Base-by-base conservation (phyloP, 164 flowering plant species). In the Magnolia kwangsiensis region DNA sequence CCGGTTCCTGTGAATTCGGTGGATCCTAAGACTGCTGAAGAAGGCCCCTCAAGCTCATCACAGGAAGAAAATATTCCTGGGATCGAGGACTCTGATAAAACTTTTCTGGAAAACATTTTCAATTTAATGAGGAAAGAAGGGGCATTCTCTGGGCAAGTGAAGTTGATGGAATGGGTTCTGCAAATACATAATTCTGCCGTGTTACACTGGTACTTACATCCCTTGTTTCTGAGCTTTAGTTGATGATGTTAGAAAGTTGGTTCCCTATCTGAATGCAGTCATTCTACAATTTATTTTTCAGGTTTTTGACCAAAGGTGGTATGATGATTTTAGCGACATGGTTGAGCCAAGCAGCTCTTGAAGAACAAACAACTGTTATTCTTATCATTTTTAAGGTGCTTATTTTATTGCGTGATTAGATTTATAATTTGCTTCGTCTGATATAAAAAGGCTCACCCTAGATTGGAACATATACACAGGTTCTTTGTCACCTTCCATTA, bases 291-390 rank as follows among this genome's bases (percentile, higher is more conserved):
- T 4, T 82, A 23, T 79, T 77, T 68, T 80, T 82, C 83, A 96
- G 98, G 98, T 93, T 94, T 82, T 79, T 94, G 75, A 84, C 83
- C 73, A 89, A 91, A 85, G 98, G 97, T 23, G 98, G 99, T 77
- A 80, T 88, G 45, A 88, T 93, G 97, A 91, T 92, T 77, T 82
- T 96, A 75, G 92, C 94, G 29, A 85, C 94, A 10, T 96, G 98
- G 99, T 86, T 96, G 85, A 89, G 88, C 83, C 80, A 90, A 84
- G 99, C 98, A 69, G 90, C 92, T 58, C 45, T 50, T 77, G 99
- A 96, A 84, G 99, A 96, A 75, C 99, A 96, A 83, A 94, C 99
- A 74, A 94, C 91, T 83, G 87, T 87, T 76, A 87, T 94, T 74
- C 74, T 80, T 82, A 86, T 87, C 74, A 83, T 90, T 77, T 85